phyloP scores from a whole-genome alignment of 2,329 filamentous ascomycete species.

The Nannizziopsis arthrosporioides region DNA sequence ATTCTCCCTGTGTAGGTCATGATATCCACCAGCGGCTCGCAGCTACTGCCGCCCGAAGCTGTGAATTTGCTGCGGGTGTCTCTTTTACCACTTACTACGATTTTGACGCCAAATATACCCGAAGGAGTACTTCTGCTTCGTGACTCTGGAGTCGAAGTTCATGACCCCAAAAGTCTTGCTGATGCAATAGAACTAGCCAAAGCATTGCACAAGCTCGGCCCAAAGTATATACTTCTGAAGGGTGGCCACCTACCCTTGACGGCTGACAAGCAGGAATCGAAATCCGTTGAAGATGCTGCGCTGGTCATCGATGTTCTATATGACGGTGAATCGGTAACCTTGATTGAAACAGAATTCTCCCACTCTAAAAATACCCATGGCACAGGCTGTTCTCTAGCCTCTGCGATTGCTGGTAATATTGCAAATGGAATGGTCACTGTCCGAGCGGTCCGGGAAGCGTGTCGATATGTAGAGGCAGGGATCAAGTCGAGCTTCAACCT shows the following conservation, averaged over 20 bases:
- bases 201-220: slow-evolving; percentile 55
- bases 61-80: slow-evolving; percentile 30
- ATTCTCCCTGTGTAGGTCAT: slow-evolving; percentile 55
- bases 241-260: slow-evolving; percentile 79
- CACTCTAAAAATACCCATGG: slow-evolving; percentile 76
- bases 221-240: slow-evolving; percentile 74
- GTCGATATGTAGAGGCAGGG: slow-evolving; percentile 50
- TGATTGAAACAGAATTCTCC: slow-evolving; percentile 60
- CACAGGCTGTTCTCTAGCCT: slow-evolving; percentile 87
- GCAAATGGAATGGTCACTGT: slow-evolving; percentile 39
- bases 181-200: slow-evolving; percentile 60
- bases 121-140: slow-evolving; percentile 37
- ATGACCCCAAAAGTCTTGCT: slow-evolving; percentile 45
- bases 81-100: slow-evolving; percentile 34
- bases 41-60: slow-evolving; percentile 35
- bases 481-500: slow-evolving; percentile 47
- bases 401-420: slow-evolving; percentile 54
- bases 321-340: slow-evolving; percentile 46
- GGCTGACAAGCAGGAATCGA: slow-evolving; percentile 48
- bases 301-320: slow-evolving; percentile 68
- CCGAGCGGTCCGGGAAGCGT: slow-evolving; percentile 44
- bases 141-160: slow-evolving; percentile 26
- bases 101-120: slow-evolving; percentile 40
- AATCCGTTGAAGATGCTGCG: slow-evolving; percentile 46
- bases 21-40: slow-evolving; percentile 48